Base-by-base conservation (phyloP, 352 stramenopile genomes). In the Hyaloperonospora brassicae region DNA sequence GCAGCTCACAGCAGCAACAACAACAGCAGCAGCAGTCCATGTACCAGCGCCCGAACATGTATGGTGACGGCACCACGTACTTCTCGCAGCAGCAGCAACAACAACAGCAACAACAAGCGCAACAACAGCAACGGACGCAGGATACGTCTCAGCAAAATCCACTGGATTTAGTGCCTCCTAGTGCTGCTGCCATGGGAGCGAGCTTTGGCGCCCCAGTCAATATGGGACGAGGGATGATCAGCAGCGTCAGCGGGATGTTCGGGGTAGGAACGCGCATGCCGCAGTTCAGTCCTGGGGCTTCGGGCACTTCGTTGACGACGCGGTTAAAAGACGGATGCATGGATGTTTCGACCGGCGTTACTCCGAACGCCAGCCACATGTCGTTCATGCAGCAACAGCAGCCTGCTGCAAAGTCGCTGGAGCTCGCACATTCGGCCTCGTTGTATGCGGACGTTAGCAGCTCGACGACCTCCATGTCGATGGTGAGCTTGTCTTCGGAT, bases 311-410 rank as follows among this genome's bases (percentile, higher is more conserved):
- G 0, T 55, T 72, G 38, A 66, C 61, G 47, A 71, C 65, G 51
- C 50, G 64, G 14, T 51, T 73, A 23, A 73, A 73, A 22, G 64
- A 73, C 35, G 57, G 57, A 31, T 47, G 52, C 27, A 47, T 70
- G 38, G 64, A 73, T 48, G 67, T 73, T 10, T 67, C 56, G 31
- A 55, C 61, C 23, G 57, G 60, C 3, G 41, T 39, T 45, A 55
- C 60, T 13, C 63, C 64, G 5, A 70, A 61, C 34, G 53, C 61
- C 10, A 58, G 47, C n/a, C 60, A 74, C 22, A 57, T 71, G 13
- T 38, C 58, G 17, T 71, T 55, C 40, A 66, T 70, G 64, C 60
- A 66, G 40, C 65, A 73, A 30, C 63, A 67, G 22, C 58, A 67
- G 22, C 31, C 36, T 23, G 11, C 47, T 1, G 24, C 50, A 1